Evolutionary conservation across 495 filamentous ascomycete species (phyloP), one percentile per base, ranked within the genome.

Genomic region (Penicillium ochrochloron): DNA sequence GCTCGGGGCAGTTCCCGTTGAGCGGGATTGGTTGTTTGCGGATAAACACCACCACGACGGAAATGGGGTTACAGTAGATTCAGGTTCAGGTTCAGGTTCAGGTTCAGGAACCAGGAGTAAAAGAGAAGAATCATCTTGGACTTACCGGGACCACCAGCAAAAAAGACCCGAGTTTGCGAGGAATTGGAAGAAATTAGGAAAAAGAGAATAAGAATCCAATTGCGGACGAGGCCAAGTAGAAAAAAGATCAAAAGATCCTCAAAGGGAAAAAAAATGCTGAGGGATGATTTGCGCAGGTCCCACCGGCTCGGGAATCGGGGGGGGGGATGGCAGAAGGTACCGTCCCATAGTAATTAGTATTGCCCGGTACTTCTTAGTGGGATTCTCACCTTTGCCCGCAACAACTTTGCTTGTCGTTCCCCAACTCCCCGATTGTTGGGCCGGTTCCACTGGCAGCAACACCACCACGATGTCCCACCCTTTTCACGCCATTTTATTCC

Each of bases 381-480:
- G n/a, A 3, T 12, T 25, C 23, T 15, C 21, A 44, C 5, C 41
- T 19, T 34, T 51, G 42, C 53, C 44, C 51, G 52, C 60, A 54
- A 25, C 27, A 21, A 11, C 35, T 37, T 11, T 11, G 10, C 35
- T 35, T 1, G 35, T 14, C 35, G 34, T 66, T 54, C 69, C 66
- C 66, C 64, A 69, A 68, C 65, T 66, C 50, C 57, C 63, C 57
- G 62, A 69, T 71, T 71, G 70, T 70, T 70, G 70, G 66, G 72
- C 68, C 56, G 59, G 66, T 64, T 69, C 66, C 66, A 69, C 66
- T 23, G 35, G 29, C 52, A 52, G 27, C 27, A 19, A 54, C 51
- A 56, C 34, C 31, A 34, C n/a, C n/a, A 34, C 31, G 33, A 19
- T 10, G 51, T 63, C 65, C 67, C 59, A 64, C 62, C 62, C 59